A percentile compares a stretch with the other conserved stretches of the same genome.
These are phyloP conservation scores for Tetrapyrgos nigripes DNA, from an alignment of 1,284 basidiomycete genomes.

Conservation along the genomic window DNA sequence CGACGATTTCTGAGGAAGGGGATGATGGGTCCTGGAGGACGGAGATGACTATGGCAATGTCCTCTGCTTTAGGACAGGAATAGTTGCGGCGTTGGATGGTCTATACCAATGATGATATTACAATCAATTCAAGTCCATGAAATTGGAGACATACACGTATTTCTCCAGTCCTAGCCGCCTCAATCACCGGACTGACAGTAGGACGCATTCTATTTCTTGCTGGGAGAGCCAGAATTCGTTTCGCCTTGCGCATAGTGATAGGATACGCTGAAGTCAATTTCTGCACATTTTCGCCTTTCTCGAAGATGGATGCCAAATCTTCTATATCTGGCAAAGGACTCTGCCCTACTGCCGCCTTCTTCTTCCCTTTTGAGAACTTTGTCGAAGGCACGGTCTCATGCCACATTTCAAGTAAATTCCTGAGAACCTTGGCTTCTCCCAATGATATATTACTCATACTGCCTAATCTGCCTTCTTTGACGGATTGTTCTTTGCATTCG, in stretches of 20 bases:
- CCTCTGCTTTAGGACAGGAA: slow-evolving; percentile 48
- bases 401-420: slow-evolving; percentile 41
- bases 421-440: slow-evolving; percentile 36
- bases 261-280: slow-evolving; percentile 47
- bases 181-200: slow-evolving; percentile 41
- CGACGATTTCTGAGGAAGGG: slow-evolving; percentile 34
- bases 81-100: slow-evolving; percentile 47
- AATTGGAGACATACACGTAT: slow-evolving; percentile 30
- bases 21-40: slow-evolving; percentile 47
- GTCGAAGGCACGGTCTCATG: slow-evolving; percentile 25
- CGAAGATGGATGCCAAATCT: slow-evolving; percentile 45
- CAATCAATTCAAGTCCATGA: not conserved
- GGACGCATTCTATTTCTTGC: slow-evolving; percentile 20
- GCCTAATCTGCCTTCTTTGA: slow-evolving; percentile 48
- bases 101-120: slow-evolving; percentile 28
- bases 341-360: too few species aligned
- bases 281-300: slow-evolving; percentile 39
- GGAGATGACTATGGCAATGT: slow-evolving; percentile 49
- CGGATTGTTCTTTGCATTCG: slow-evolving; percentile 50
- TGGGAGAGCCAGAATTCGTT: slow-evolving; percentile 48
- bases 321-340: slow-evolving; percentile 45
- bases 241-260: slow-evolving; percentile 48
- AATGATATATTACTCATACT: slow-evolving; percentile 29
- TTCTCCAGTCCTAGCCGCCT: slow-evolving; percentile 40
- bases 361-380: too few species aligned